These are phyloP conservation scores for Globisporangium parvum DNA, from an alignment of 352 stramenopile species.

Conservation along the genomic window DNA sequence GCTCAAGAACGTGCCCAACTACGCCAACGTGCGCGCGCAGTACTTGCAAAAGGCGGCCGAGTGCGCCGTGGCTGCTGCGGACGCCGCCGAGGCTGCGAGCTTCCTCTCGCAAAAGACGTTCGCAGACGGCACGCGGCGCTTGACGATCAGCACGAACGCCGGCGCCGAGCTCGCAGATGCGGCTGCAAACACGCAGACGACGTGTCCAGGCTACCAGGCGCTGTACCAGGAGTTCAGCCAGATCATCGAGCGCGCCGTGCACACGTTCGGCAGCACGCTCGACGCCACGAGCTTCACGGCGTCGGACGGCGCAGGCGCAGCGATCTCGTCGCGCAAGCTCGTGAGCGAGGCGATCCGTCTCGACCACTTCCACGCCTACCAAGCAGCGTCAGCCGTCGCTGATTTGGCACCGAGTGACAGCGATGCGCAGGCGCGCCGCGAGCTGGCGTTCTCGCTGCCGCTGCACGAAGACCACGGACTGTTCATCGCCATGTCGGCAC, in stretches of 20 bases:
- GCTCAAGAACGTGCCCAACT: constrained; percentile 55
- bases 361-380: constrained; percentile 62
- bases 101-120: constrained; percentile 59
- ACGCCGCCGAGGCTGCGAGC: constrained; percentile 11
- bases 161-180: constrained; percentile 24
- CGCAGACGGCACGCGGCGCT: constrained; percentile 54
- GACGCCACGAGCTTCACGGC: constrained; percentile 39
- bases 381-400: constrained; percentile 19
- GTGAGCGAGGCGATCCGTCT: constrained; percentile 47
- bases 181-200: constrained; percentile 15
- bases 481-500: constrained; percentile 48
- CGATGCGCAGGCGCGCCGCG: constrained; percentile 7
- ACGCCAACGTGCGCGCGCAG: constrained; percentile 25
- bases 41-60: constrained; percentile 44
- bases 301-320: constrained; percentile 28
- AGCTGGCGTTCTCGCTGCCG: constrained; percentile 27
- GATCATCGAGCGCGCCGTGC: constrained; percentile 42
- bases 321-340: constrained; percentile 38
- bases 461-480: constrained; percentile 56
- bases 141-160: constrained; percentile 60
- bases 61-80: constrained; percentile 36
- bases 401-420: too few species aligned
- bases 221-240: constrained; percentile 36
- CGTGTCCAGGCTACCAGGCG: constrained; percentile 33
- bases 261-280: constrained; percentile 32